Base-by-base conservation (phyloP, 1,284 basidiomycete genomes). In the Trametes hirsuta region DNA sequence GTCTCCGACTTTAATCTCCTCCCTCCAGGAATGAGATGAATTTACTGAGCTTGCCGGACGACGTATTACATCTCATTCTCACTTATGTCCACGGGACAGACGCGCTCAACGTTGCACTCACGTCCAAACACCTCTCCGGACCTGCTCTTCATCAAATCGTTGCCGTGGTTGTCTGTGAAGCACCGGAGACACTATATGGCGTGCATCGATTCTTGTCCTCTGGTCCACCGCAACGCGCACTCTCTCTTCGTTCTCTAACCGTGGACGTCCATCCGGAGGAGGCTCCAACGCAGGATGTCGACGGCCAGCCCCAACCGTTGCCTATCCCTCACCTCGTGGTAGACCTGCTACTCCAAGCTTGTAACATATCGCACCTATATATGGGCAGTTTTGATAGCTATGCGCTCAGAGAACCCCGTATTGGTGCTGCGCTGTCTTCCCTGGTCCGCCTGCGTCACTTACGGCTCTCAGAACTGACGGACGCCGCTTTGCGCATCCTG, bases 51-150 rank as follows among this genome's bases (percentile, higher is more conserved):
- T 47, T 64, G 24, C 52, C 52, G 15, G 59, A 61, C 51, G 63
- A 64, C 40, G 54, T 59, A 10, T 54, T 61, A 11, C 47, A 57
- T 47, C 46, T 53, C 34, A 47, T 64, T 18, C 51, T 58, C 39
- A 37, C 53, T 2, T 8, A 51, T 34, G 10, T 64, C 1, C 21
- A 50, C 3, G 57, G 54, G 4, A 11, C 11, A 25, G 54, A 64
- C 34, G 63, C 63, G 2, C 51, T 61, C 0, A 42, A 46, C 24
- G 46, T 53, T 15, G 55, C 50, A 2, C 59, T 61, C 21, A 25
- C 58, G 14, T 61, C 54, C 3, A 61, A 61, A 34, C 30, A 47
- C 21, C 35, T 47, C 12, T 46, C 37, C 5, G 18, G 21, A 4
- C 51, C 61, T 18, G 63, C 59, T 6, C 37, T 61, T n/a, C 22